Evolutionary conservation across 164 flowering plant genomes (phyloP).

Genomic region (Umbellularia californica): DNA sequence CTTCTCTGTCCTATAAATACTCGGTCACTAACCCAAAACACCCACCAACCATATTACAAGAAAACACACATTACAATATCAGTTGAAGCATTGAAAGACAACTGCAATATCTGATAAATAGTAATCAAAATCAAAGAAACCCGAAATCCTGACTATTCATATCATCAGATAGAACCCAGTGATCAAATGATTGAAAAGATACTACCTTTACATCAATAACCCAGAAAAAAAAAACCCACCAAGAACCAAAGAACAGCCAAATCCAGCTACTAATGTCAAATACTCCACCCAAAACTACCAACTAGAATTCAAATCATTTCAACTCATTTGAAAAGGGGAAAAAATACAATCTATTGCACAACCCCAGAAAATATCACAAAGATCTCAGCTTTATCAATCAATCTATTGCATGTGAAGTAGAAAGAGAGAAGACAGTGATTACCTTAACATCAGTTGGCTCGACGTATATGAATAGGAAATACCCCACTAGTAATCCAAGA

Average conservation of each 20-base stretch:
- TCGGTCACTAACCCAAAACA: background rate
- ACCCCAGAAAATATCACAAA: too few species aligned
- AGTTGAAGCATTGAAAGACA: background rate
- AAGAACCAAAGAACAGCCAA: background rate
- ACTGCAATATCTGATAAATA: background rate
- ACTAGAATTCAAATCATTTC: background rate
- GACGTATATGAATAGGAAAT: conserved; percentile 39
- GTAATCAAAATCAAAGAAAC: too few species aligned
- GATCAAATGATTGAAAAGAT: background rate
- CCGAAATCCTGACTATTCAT: too few species aligned
- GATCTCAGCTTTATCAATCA: too few species aligned
- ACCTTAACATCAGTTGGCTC: conserved; percentile 41
- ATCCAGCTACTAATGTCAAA: background rate
- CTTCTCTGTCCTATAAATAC: background rate
- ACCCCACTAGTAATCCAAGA: conserved; percentile 45
- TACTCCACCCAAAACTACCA: background rate
- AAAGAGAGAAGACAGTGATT: background rate
- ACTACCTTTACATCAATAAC: background rate
- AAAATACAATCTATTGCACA: too few species aligned
- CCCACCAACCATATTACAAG: background rate
- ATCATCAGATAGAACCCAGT: background rate
- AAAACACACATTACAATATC: background rate
- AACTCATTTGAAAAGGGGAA: too few species aligned
- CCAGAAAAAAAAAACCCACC: background rate
- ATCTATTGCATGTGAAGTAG: background rate